Base-by-base conservation (phyloP, 2,329 filamentous ascomycete genomes). In the Beauveria scarabaeidicola region DNA sequence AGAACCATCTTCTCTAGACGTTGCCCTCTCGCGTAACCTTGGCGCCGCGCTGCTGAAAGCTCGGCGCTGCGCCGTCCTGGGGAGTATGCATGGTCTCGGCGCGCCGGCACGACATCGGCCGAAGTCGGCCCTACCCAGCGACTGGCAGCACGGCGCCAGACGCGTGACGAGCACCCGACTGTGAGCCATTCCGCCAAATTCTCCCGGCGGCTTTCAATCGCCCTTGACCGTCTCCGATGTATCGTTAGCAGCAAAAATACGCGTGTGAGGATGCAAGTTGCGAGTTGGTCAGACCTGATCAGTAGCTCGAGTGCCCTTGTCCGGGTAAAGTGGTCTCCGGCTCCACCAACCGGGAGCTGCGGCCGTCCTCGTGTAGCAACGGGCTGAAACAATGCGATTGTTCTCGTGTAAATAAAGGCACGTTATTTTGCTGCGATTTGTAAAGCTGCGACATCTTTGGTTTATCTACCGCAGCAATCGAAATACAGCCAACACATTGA, bases 281-380 rank as follows among this genome's bases (percentile, higher is more conserved):
- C 15, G 2, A 17, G 38, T 13, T 44, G 29, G 17, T 43, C 23
- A 51, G 32, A 43, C 17, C n/a, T 27, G 21, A 15, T 29, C 17
- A 10, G 44, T 27, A 48, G 19, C 32, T 40, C 10, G 38, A 29
- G 25, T 9, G 40, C 27, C 41, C 10, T 32, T 46, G 52, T 43
- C 13, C 40, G 43, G 52, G 40, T 40, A 47, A 40, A 48, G 43
- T 51, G 46, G 44, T 47, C 23, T 58, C 21, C 36, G 19, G 46
- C 55, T 58, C 55, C 55, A 58, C 55, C 55, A 58, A 43, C 36
- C 55, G 23, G 44, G 36, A 36, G 32, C 21, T 9, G 29, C 36
- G 36, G 25, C 23, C 32, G 32, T 44, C 21, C 53, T 55, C 19
- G 27, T 46, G 52, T 32, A 10, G n/a, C n/a, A 17, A 7, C 27